Evolutionary conservation across 371 early-diverging fungal species (phyloP).

Genomic region (Amoeboaphelidium protococcarum): DNA sequence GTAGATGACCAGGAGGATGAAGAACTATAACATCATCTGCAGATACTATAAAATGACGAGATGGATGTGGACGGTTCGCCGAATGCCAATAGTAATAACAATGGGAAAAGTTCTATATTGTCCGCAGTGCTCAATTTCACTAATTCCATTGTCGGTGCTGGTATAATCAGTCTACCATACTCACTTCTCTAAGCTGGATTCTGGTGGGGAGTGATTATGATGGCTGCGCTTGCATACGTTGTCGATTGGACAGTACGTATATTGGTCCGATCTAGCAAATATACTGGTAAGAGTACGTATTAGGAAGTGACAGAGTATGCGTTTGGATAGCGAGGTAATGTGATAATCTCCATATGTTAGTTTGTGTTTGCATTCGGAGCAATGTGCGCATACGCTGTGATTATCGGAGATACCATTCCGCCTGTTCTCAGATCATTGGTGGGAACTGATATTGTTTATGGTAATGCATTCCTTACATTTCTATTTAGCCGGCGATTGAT

Average conservation of each 20-base stretch:
- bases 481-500: slow-evolving; percentile 7
- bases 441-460: background rate
- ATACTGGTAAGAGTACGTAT: slow-evolving; percentile 6
- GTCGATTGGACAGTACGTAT: slow-evolving; percentile 13
- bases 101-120: slow-evolving; percentile 1
- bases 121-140: slow-evolving; percentile 3
- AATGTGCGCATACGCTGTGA: slow-evolving; percentile 12
- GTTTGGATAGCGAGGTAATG: slow-evolving; percentile 7
- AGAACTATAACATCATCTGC: too few species aligned
- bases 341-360: slow-evolving; percentile 10
- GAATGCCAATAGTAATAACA: too few species aligned
- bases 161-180: slow-evolving; percentile 10
- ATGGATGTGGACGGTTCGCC: too few species aligned
- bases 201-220: slow-evolving; percentile 7
- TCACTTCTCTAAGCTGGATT: slow-evolving; percentile 12
- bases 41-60: too few species aligned
- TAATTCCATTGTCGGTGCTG: slow-evolving; percentile 11
- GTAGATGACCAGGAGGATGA: too few species aligned
- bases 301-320: slow-evolving; percentile 7
- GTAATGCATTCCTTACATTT: slow-evolving; percentile 4
- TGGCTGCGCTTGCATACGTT: slow-evolving; percentile 7
- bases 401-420: slow-evolving; percentile 13
- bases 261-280: slow-evolving; percentile 7
- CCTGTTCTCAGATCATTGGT: slow-evolving; percentile 7
- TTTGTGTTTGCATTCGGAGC: slow-evolving; percentile 15